phyloP scores from a whole-genome alignment of 768 basidiomycete genomes.

The Collybia nuda region DNA sequence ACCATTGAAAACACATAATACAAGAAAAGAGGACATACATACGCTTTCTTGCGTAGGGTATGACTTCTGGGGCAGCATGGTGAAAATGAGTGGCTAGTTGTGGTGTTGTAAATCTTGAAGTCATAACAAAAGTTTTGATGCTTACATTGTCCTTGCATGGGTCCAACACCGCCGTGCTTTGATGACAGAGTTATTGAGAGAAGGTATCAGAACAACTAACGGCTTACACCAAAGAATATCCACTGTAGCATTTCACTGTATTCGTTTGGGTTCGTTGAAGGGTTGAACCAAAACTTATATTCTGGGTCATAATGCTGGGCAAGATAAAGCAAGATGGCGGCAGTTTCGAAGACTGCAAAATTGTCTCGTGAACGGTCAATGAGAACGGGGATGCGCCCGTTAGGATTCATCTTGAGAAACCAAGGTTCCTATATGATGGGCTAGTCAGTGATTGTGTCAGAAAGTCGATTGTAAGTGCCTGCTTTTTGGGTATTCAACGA shows the following conservation, averaged over 20 bases:
- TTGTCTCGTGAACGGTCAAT: conserved; percentile 59
- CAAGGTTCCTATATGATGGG: conserved; percentile 45
- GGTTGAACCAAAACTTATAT: conserved; percentile 67
- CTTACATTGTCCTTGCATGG: conserved; percentile 77
- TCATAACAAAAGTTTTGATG: background rate
- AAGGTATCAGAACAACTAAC: background rate
- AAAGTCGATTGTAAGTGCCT: background rate
- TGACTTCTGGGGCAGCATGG: conserved; percentile 58
- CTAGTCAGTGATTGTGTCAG: background rate
- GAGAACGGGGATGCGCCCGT: conserved; percentile 70
- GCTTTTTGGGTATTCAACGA: background rate
- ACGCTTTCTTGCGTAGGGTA: conserved; percentile 72
- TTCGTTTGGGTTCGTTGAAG: conserved; percentile 48
- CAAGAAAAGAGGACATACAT: background rate
- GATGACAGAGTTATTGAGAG: background rate
- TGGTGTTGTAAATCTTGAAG: background rate
- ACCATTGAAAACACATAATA: no score
- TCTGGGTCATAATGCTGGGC: conserved; percentile 78
- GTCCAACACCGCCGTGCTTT: conserved; percentile 80
- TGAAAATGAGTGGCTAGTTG: conserved; percentile 65
- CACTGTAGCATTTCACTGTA: conserved; percentile 79
- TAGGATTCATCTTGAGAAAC: conserved; percentile 76
- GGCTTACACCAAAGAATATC: conserved; percentile 76
- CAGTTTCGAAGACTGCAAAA: conserved; percentile 74
- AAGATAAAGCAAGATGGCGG: conserved; percentile 82